These are phyloP conservation scores for Scenedesmus sp. DNA, from an alignment of 163 green algal genomes.

Conservation along the genomic window DNA sequence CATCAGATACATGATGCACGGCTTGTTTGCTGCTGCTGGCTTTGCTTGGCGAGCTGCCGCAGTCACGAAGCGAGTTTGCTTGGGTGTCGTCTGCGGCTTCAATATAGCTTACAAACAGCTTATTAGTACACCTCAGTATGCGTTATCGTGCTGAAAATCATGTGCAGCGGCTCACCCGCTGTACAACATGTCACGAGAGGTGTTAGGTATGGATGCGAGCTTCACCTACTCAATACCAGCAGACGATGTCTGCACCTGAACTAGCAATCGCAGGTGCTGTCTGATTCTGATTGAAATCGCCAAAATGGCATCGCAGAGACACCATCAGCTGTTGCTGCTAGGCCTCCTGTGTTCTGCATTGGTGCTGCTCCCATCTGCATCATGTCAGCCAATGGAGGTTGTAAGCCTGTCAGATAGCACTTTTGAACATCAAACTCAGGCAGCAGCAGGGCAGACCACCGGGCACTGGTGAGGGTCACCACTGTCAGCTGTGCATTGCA, in stretches of 20 bases:
- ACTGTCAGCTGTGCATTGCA: neutral
- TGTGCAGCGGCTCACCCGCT: neutral
- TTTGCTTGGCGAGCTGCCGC: neutral
- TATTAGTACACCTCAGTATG: neutral
- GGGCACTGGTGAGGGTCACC: conserved; percentile 48
- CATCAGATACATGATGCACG: conserved; percentile 95
- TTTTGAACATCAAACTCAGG: conserved; percentile 64
- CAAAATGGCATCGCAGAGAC: neutral
- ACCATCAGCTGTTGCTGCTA: neutral
- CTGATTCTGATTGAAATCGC: no score
- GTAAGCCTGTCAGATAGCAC: conserved; percentile 30
- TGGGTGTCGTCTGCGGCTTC: neutral
- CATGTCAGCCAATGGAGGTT: conserved; percentile 35
- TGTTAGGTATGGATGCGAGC: neutral
- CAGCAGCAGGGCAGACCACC: conserved; percentile 58
- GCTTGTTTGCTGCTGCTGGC: neutral
- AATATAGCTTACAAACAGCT: neutral
- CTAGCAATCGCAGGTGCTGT: no score
- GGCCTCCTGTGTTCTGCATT: neutral
- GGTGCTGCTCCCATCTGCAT: neutral
- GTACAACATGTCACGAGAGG: neutral
- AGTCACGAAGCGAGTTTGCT: neutral
- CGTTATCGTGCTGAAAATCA: neutral
- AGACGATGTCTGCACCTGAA: no score
- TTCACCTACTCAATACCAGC: neutral